A percentile compares a stretch with the other conserved stretches of the same genome.
Evolutionary conservation across 495 filamentous ascomycete species (phyloP).

Genomic region (Staphylotrichum longicolle): DNA sequence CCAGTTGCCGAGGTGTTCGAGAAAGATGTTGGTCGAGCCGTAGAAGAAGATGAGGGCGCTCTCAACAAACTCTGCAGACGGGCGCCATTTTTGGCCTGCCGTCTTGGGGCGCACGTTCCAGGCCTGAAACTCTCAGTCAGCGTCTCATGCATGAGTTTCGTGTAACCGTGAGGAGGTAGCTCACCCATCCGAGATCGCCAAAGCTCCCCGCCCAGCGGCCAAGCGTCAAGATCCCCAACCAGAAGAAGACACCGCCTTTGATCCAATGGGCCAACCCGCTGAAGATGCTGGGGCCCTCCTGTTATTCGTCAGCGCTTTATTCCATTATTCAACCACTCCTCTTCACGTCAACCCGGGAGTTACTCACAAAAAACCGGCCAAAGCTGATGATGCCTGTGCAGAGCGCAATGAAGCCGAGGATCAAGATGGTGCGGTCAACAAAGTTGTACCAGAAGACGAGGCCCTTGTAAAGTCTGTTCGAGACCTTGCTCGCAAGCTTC

Average conservation of each 20-base stretch:
- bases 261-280: constrained; percentile 91
- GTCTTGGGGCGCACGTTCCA: constrained; percentile 83
- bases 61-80: constrained; percentile 84
- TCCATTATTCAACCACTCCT: constrained; percentile 34
- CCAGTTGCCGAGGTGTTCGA: constrained; percentile 79
- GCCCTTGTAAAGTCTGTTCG: constrained; percentile 43
- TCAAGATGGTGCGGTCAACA: constrained; percentile 48
- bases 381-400: constrained; percentile 60
- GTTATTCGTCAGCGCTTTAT: background rate
- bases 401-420: constrained; percentile 56
- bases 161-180: constrained; percentile 16
- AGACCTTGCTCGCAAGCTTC: constrained; percentile 39
- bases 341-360: constrained; percentile 11
- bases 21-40: constrained; percentile 83
- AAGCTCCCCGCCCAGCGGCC: constrained; percentile 91
- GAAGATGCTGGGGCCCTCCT: constrained; percentile 44
- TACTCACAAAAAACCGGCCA: constrained; percentile 57
- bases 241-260: constrained; percentile 97
- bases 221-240: constrained; percentile 85
- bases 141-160: background rate
- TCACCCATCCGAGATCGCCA: constrained; percentile 82
- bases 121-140: constrained; percentile 43
- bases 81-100: constrained; percentile 61
- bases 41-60: constrained; percentile 86
- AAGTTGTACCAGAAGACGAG: constrained; percentile 43